A percentile compares a stretch with the other conserved stretches of the same genome.
phyloP scores from a whole-genome alignment of 306 rosid genomes.

The Malus asiatica region DNA sequence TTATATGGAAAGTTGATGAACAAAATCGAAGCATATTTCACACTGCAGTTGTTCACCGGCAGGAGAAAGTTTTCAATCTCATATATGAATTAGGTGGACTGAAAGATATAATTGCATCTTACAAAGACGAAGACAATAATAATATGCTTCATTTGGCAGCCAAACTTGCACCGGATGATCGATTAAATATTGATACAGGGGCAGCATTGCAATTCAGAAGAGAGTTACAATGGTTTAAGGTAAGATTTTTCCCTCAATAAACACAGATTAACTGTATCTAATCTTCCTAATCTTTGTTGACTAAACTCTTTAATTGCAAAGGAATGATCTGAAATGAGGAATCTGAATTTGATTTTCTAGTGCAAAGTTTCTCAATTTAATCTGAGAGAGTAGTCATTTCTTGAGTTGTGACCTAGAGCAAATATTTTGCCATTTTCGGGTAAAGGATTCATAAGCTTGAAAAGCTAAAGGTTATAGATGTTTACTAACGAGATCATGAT shows the following conservation, averaged over 20 bases:
- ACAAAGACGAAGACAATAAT: neutral
- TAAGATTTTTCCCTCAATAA: neutral
- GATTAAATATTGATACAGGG: neutral
- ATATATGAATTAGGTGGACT: neutral
- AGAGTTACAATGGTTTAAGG: constrained; percentile 3
- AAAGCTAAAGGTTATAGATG: too few species aligned
- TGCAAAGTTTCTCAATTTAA: too few species aligned
- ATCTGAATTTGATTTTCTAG: too few species aligned
- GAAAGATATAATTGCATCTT: neutral
- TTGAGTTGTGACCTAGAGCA: too few species aligned
- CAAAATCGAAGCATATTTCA: neutral
- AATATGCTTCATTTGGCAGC: constrained; percentile 3
- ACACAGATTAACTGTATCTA: too few species aligned
- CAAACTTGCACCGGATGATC: neutral
- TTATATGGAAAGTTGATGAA: neutral
- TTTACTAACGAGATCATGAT: too few species aligned
- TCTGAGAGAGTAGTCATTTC: too few species aligned
- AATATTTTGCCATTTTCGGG: too few species aligned
- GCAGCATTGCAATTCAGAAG: neutral
- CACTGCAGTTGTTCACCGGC: neutral
- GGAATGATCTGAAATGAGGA: too few species aligned
- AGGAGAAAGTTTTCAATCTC: neutral
- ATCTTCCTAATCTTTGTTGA: too few species aligned
- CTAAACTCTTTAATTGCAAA: too few species aligned
- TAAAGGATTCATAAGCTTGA: too few species aligned